Percentiles rank a stretch among this genome's conserved stretches.
Conservation (phyloP, 768 basidiomycete species). For the Boletellus ananas region DNA sequence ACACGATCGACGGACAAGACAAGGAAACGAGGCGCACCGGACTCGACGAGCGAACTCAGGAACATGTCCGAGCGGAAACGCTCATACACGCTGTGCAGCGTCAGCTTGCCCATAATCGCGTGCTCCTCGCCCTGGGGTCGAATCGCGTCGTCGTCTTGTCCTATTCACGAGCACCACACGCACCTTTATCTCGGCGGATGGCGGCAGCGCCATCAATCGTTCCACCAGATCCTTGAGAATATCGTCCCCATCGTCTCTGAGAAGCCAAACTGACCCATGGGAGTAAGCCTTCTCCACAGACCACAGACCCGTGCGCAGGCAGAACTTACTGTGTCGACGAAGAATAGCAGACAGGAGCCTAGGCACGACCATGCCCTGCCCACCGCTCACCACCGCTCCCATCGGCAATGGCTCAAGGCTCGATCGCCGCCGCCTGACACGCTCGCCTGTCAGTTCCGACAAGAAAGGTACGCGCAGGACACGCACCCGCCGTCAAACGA, state of each 20-base stretch:
- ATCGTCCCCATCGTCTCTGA: conserved; percentile 53
- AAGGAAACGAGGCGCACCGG: conserved; percentile 54
- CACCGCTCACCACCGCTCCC: conserved; percentile 18
- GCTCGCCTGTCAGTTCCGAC: not conserved
- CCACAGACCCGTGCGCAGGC: not conserved
- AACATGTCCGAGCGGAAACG: conserved; percentile 85
- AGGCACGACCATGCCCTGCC: conserved; percentile 54
- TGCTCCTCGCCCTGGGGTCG: conserved; percentile 66
- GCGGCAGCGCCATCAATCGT: conserved; percentile 53
- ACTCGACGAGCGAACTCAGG: conserved; percentile 85
- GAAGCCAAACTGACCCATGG: conserved; percentile 53
- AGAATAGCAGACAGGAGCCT: conserved; percentile 58
- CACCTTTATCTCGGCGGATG: conserved; percentile 58
- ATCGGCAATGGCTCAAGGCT: conserved; percentile 32
- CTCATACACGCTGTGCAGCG: conserved; percentile 70
- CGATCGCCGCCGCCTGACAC: conserved; percentile 43
- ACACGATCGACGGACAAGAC: not conserved
- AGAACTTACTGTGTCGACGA: conserved; percentile 60
- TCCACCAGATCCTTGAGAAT: conserved; percentile 54
- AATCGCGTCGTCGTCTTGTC: not conserved
- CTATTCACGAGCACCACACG: conserved; percentile 1
- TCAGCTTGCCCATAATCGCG: conserved; percentile 71
- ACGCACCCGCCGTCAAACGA: conserved; percentile 51
- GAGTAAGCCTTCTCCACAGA: not conserved
- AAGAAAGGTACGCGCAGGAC: not conserved